These are phyloP conservation scores for Anthracocystis panici-leucophaei DNA, from an alignment of 1,284 basidiomycete species.

Conservation along the genomic window DNA sequence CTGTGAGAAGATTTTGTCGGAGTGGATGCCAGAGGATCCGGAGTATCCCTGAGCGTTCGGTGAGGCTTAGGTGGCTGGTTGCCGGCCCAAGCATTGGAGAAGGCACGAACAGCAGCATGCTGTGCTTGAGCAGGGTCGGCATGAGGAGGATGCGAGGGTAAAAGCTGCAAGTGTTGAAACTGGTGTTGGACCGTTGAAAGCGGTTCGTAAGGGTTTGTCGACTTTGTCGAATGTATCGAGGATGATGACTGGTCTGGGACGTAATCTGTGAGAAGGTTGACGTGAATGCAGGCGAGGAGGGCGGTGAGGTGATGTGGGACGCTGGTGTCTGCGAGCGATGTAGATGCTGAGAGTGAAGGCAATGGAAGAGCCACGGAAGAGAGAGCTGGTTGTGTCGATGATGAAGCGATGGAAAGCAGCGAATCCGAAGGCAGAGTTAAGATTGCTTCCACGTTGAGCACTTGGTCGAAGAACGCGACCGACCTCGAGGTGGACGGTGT, in stretches of 20 bases:
- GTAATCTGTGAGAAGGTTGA: constrained; percentile 43
- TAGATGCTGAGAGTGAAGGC: not conserved
- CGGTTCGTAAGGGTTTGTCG: constrained; percentile 40
- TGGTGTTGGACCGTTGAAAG: constrained; percentile 29
- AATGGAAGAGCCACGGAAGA: constrained; percentile 13
- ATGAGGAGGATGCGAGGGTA: constrained; percentile 27
- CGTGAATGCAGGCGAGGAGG: constrained; percentile 41
- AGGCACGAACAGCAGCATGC: constrained; percentile 33
- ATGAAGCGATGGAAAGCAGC: constrained; percentile 17
- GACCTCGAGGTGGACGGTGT: constrained; percentile 16
- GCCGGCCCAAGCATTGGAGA: constrained; percentile 44
- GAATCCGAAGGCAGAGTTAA: constrained; percentile 31
- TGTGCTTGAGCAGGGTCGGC: constrained; percentile 17
- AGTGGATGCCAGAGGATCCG: not conserved
- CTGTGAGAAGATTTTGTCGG: constrained; percentile 17
- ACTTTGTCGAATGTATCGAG: constrained; percentile 3
- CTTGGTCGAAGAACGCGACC: constrained; percentile 45
- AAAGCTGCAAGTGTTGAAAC: constrained; percentile 29
- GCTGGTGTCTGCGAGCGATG: constrained; percentile 10
- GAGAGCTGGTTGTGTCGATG: not conserved
- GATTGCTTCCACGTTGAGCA: constrained; percentile 31
- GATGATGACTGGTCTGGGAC: constrained; percentile 20
- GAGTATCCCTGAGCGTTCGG: constrained; percentile 28
- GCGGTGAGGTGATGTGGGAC: constrained; percentile 34
- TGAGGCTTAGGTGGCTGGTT: constrained; percentile 35